Evolutionary conservation across 1,284 basidiomycete species (phyloP).

Genomic region (Trametes polyzona): DNA sequence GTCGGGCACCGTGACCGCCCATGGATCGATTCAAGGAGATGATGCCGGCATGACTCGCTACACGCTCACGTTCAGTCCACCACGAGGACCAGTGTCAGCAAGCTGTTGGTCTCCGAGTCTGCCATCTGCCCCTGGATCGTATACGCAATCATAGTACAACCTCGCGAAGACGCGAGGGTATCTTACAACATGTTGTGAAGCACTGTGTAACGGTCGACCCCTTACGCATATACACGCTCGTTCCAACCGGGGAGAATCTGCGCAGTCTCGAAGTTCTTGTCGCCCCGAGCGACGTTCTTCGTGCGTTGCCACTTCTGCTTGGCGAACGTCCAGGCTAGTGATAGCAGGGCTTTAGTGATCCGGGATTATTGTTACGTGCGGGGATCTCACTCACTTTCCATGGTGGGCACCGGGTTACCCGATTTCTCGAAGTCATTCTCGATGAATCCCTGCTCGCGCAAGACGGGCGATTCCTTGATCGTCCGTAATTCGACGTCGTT

Average conservation of each 20-base stretch:
- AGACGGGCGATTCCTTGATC: constrained; percentile 46
- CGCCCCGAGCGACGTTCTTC: constrained; percentile 36
- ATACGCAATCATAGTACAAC: too few species aligned
- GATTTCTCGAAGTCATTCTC: constrained; percentile 54
- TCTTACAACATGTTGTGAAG: neutral
- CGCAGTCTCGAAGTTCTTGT: constrained; percentile 39
- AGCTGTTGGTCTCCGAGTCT: too few species aligned
- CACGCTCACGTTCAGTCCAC: too few species aligned
- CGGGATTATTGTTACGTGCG: neutral
- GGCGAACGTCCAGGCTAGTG: constrained; percentile 48
- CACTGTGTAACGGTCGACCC: neutral
- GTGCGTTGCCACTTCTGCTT: constrained; percentile 54
- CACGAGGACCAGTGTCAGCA: too few species aligned
- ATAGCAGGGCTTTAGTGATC: neutral
- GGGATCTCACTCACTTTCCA: constrained; percentile 40
- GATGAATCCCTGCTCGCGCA: constrained; percentile 50
- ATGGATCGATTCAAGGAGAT: too few species aligned
- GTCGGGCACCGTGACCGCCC: too few species aligned
- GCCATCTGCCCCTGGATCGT: too few species aligned
- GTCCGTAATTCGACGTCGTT: constrained; percentile 50
- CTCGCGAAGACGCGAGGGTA: too few species aligned
- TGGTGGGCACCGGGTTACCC: constrained; percentile 49
- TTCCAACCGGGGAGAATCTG: constrained; percentile 47
- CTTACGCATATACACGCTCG: constrained; percentile 41
- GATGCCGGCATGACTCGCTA: too few species aligned